Evolutionary conservation across 441 rosid genomes (phyloP).

Genomic region (Arabidopsis hybrid): DNA sequence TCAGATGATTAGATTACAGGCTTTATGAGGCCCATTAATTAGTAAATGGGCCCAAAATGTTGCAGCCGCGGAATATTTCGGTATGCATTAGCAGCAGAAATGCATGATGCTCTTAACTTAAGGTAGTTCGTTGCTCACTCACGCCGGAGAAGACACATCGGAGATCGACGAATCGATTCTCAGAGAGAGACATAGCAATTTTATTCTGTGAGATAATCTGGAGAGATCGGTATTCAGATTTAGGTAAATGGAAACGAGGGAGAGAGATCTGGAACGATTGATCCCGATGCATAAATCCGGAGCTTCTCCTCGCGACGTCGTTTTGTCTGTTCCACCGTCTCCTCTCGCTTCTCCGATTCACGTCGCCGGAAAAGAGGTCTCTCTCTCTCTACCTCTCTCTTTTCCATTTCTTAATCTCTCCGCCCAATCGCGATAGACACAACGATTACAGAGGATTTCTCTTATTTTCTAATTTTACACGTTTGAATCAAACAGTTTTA

Average conservation of each 20-base stretch:
- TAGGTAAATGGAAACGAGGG: slow-evolving; percentile 42
- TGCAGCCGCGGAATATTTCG: neutral
- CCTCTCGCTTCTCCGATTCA: slow-evolving; percentile 49
- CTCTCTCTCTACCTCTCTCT: neutral
- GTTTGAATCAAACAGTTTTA: neutral
- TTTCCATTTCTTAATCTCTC: neutral
- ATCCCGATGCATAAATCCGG: slow-evolving; percentile 50
- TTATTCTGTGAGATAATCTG: neutral
- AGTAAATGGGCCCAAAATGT: slow-evolving; percentile 8
- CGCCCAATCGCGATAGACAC: neutral
- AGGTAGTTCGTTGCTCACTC: slow-evolving; percentile 33
- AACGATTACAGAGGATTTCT: neutral
- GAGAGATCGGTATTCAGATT: slow-evolving; percentile 24
- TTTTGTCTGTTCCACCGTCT: slow-evolving; percentile 45
- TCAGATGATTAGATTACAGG: neutral
- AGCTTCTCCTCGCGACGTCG: slow-evolving; percentile 34
- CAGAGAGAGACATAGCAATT: neutral
- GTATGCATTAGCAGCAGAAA: neutral
- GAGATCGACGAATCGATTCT: slow-evolving; percentile 14
- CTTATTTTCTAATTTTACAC: neutral
- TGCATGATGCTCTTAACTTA: slow-evolving; percentile 36
- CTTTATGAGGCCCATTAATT: neutral
- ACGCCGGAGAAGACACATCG: slow-evolving; percentile 33
- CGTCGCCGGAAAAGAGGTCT: slow-evolving; percentile 54
- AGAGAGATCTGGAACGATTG: slow-evolving; percentile 54